A percentile compares a stretch with the other conserved stretches of the same genome.
phyloP scores from a whole-genome alignment of 1,284 basidiomycete species.

The Fistulinella cinereoalba region DNA sequence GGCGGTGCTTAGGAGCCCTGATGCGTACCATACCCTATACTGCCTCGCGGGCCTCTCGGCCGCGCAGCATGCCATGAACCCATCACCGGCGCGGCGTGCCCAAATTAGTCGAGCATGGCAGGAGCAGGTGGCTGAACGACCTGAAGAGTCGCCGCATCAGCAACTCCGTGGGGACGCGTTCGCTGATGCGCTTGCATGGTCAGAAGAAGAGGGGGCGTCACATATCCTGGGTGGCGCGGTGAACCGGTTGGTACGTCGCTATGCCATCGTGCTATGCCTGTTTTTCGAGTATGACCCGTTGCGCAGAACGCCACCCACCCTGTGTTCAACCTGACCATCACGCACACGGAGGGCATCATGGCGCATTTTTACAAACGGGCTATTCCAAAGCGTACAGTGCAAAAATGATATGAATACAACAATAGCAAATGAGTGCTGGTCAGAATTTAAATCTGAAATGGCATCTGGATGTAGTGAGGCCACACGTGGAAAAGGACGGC shows the following conservation, averaged over 20 bases:
- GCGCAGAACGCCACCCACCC: constrained; percentile 85
- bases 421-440: background rate
- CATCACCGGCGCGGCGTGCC: constrained; percentile 43
- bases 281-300: background rate
- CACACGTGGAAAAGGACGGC: too few species aligned
- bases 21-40: constrained; percentile 91
- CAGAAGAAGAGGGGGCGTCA: constrained; percentile 66
- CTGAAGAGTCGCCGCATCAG: constrained; percentile 21
- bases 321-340: constrained; percentile 79
- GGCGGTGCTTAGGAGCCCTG: constrained; percentile 53
- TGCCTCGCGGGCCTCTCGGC: constrained; percentile 86
- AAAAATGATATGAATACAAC: constrained; percentile 4
- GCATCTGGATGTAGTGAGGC: too few species aligned
- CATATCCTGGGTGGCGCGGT: constrained; percentile 60
- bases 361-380: constrained; percentile 73
- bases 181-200: constrained; percentile 66
- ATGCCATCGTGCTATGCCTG: background rate
- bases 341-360: constrained; percentile 72
- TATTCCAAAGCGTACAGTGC: constrained; percentile 31
- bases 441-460: too few species aligned
- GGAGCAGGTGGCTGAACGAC: constrained; percentile 13
- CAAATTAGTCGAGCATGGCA: constrained; percentile 48
- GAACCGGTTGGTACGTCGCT: constrained; percentile 67
- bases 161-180: constrained; percentile 55
- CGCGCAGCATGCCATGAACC: constrained; percentile 76